phyloP scores from a whole-genome alignment of 1,284 basidiomycete genomes.

The Heterobasidion occidentale region DNA sequence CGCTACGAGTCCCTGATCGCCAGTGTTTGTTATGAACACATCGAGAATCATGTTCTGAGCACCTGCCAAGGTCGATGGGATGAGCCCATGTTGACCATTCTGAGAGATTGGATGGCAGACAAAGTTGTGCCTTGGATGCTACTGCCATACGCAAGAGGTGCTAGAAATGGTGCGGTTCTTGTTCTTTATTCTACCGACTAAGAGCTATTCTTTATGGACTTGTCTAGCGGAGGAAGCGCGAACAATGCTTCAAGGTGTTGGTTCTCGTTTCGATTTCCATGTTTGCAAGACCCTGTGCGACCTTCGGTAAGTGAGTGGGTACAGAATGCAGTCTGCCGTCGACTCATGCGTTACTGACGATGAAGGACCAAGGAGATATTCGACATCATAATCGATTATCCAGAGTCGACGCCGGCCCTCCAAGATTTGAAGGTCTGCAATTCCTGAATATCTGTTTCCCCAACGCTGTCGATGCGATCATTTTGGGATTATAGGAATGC shows the following conservation, averaged over 20 bases:
- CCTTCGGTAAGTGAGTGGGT: constrained; percentile 52
- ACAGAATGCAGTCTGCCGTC: neutral
- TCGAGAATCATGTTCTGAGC: constrained; percentile 63
- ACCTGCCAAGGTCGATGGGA: constrained; percentile 68
- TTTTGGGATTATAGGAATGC: constrained; percentile 32
- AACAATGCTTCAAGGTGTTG: constrained; percentile 71
- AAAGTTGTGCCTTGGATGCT: constrained; percentile 81
- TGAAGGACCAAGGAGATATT: constrained; percentile 82
- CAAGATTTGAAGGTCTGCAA: constrained; percentile 74
- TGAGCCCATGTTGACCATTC: constrained; percentile 49
- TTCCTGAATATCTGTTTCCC: neutral
- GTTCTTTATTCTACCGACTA: constrained; percentile 4
- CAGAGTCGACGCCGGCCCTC: constrained; percentile 82
- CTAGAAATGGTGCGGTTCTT: constrained; percentile 38
- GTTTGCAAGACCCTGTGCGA: constrained; percentile 86
- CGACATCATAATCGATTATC: constrained; percentile 92
- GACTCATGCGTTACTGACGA: neutral
- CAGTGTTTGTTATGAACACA: constrained; percentile 78
- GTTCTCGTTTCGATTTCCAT: constrained; percentile 85
- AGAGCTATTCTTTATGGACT: constrained; percentile 12
- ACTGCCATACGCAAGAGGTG: constrained; percentile 65
- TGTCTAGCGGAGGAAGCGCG: constrained; percentile 59
- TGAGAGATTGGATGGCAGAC: constrained; percentile 71
- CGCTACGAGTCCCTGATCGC: constrained; percentile 81
- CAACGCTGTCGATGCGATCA: no score